phyloP scores from a whole-genome alignment of 257 asterid species.

The Salvia miltiorrhiza region DNA sequence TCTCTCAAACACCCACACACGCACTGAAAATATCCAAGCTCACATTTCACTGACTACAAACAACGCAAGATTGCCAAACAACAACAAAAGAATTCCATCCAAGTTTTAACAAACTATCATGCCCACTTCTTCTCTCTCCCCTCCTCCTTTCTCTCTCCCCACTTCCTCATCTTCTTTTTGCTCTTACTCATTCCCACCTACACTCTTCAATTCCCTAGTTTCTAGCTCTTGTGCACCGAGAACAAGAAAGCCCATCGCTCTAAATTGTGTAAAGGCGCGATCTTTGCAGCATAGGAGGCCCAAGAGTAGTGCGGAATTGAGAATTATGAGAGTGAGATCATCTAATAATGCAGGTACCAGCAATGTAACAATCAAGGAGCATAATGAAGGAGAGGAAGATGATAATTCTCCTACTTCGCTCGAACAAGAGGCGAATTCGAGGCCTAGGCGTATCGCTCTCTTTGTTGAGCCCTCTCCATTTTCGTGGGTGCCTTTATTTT shows the following conservation, averaged over 20 bases:
- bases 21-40: neutral
- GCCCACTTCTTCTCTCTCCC: slow-evolving; percentile 49
- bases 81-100: neutral
- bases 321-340: slow-evolving; percentile 13
- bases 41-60: neutral
- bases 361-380: slow-evolving; percentile 42
- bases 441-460: slow-evolving; percentile 90
- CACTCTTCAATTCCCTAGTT: slow-evolving; percentile 18
- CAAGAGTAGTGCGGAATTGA: slow-evolving; percentile 19
- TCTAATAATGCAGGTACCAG: slow-evolving; percentile 32
- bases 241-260: slow-evolving; percentile 37
- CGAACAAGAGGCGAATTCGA: slow-evolving; percentile 56
- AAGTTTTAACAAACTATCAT: slow-evolving; percentile 22
- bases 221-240: slow-evolving; percentile 35
- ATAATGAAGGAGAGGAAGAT: slow-evolving; percentile 41
- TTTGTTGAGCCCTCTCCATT: slow-evolving; percentile 99
- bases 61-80: neutral
- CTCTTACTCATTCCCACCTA: slow-evolving; percentile 1
- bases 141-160: slow-evolving; percentile 33
- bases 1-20: neutral
- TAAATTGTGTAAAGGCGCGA: slow-evolving; percentile 27
- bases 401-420: slow-evolving; percentile 57
- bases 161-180: slow-evolving; percentile 23
- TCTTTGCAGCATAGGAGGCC: slow-evolving; percentile 13
- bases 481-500: slow-evolving; percentile 56